Conservation (phyloP, 2,329 filamentous ascomycete genomes). For the Fusarium sp. region DNA sequence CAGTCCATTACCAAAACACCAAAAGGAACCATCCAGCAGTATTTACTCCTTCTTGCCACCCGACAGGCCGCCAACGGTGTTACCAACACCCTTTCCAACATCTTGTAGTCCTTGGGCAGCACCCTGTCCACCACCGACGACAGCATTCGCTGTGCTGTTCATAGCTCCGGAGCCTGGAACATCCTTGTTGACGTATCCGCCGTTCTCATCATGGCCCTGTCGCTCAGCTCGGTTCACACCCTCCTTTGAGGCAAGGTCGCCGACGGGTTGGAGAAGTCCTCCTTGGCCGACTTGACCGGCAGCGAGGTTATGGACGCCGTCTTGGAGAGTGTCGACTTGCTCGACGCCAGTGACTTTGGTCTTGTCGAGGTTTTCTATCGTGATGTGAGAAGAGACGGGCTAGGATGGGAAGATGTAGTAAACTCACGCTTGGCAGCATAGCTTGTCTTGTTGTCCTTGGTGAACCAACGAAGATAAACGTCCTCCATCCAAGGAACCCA, state of each 20-base stretch:
- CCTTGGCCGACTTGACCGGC: conserved; percentile 73
- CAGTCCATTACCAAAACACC: conserved; percentile 11
- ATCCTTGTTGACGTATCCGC: conserved; percentile 54
- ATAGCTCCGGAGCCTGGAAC: conserved; percentile 43
- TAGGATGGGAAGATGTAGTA: neutral
- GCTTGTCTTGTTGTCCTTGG: conserved; percentile 79
- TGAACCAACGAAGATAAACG: conserved; percentile 75
- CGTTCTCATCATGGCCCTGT: conserved; percentile 69
- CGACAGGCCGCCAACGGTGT: conserved; percentile 47
- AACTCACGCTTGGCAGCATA: conserved; percentile 72
- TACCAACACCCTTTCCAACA: conserved; percentile 17
- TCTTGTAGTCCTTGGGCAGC: conserved; percentile 46
- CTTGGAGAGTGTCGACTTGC: conserved; percentile 74
- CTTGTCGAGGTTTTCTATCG: conserved; percentile 70
- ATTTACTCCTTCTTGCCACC: conserved; percentile 46
- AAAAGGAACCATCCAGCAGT: neutral
- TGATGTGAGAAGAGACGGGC: neutral
- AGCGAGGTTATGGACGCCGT: conserved; percentile 70
- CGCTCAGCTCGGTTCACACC: conserved; percentile 73
- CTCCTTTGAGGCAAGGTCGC: conserved; percentile 69
- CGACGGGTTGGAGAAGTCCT: conserved; percentile 71
- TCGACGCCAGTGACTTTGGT: conserved; percentile 74
- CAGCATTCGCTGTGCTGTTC: conserved; percentile 39
- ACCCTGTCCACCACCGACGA: conserved; percentile 46
- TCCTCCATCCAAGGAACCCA: conserved; percentile 85